Percentiles rank a stretch among this genome's conserved stretches.
These are phyloP conservation scores for Penicillium sp. DNA, from an alignment of 2,329 filamentous ascomycete genomes.

Conservation along the genomic window DNA sequence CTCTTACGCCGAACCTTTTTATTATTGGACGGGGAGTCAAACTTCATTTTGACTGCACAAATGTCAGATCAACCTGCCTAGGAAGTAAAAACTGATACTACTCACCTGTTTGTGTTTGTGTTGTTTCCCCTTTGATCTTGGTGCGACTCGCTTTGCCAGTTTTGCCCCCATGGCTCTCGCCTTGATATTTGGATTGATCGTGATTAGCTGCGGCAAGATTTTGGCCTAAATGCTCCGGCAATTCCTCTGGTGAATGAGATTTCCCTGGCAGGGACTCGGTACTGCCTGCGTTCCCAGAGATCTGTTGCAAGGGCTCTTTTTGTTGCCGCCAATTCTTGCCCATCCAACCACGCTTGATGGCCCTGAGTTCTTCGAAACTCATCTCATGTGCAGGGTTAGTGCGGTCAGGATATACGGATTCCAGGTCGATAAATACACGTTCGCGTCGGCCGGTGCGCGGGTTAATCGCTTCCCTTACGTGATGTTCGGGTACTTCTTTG, in stretches of 20 bases:
- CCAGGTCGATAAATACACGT: slow-evolving; percentile 81
- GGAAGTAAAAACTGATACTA: not conserved
- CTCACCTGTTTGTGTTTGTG: slow-evolving; percentile 79
- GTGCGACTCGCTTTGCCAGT: slow-evolving; percentile 62
- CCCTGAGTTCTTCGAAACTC: slow-evolving; percentile 90
- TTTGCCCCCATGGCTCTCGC: slow-evolving; percentile 27
- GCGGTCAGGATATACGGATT: slow-evolving; percentile 77
- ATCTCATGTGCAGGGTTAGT: slow-evolving; percentile 70
- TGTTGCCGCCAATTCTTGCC: slow-evolving; percentile 51
- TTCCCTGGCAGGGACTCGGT: slow-evolving; percentile 17
- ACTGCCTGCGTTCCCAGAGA: slow-evolving; percentile 40
- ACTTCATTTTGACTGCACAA: slow-evolving; percentile 78
- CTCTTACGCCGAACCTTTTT: slow-evolving; percentile 79
- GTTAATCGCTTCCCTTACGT: slow-evolving; percentile 78
- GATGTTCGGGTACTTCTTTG: slow-evolving; percentile 66
- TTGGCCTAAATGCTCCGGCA: slow-evolving; percentile 32
- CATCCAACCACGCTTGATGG: slow-evolving; percentile 67
- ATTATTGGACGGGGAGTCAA: slow-evolving; percentile 81
- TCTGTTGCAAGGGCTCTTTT: slow-evolving; percentile 54
- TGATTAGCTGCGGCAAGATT: slow-evolving; percentile 28
- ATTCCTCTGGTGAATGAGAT: slow-evolving; percentile 17
- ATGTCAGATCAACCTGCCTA: slow-evolving; percentile 27
- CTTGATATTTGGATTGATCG: slow-evolving; percentile 13
- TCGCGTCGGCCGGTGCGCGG: slow-evolving; percentile 79
- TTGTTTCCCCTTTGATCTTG: slow-evolving; percentile 69